These are phyloP conservation scores for Actinomortierella ambigua DNA, from an alignment of 371 early-diverging fungal species.

Conservation along the genomic window DNA sequence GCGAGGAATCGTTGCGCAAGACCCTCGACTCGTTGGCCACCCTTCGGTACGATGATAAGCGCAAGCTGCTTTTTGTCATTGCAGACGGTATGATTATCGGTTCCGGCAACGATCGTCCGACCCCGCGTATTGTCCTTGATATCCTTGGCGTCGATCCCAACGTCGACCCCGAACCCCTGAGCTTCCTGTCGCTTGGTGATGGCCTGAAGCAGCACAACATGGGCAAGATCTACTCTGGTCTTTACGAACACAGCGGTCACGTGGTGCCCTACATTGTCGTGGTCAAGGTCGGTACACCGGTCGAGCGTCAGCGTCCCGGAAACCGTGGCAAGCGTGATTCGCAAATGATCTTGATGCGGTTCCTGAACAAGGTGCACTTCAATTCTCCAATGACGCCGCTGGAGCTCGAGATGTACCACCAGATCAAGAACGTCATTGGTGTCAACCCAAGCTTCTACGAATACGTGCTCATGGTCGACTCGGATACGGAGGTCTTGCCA, in stretches of 20 bases:
- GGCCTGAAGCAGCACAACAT: conserved; percentile 92
- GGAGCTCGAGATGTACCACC: conserved; percentile 92
- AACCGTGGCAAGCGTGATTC: conserved; percentile 99
- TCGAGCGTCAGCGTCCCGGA: conserved; percentile 86
- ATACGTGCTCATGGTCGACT: conserved; percentile 94
- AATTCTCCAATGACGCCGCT: conserved; percentile 90
- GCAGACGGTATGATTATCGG: conserved; percentile 96
- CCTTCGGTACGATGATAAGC: conserved; percentile 92
- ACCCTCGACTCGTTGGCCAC: conserved; percentile 96
- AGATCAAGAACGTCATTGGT: conserved; percentile 92
- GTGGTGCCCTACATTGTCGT: conserved; percentile 94
- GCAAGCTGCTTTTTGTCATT: conserved; percentile 93
- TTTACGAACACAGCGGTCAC: conserved; percentile 90
- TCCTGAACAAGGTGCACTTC: conserved; percentile 97
- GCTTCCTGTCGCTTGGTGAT: conserved; percentile 93
- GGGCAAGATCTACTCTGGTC: conserved; percentile 98
- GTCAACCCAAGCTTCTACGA: conserved; percentile 90
- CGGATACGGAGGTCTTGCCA: conserved; percentile 89
- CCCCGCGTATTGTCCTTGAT: conserved; percentile 96
- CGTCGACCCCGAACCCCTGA: conserved; percentile 88
- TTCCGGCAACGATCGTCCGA: conserved; percentile 95
- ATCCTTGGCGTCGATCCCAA: conserved; percentile 91
- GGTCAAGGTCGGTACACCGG: conserved; percentile 90
- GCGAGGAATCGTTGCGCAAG: conserved; percentile 87
- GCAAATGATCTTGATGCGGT: conserved; percentile 98